Percentiles rank a stretch among this genome's conserved stretches.
Conservation (phyloP, 2,329 filamentous ascomycete genomes). For the Aspergillus pseudonomiae region DNA sequence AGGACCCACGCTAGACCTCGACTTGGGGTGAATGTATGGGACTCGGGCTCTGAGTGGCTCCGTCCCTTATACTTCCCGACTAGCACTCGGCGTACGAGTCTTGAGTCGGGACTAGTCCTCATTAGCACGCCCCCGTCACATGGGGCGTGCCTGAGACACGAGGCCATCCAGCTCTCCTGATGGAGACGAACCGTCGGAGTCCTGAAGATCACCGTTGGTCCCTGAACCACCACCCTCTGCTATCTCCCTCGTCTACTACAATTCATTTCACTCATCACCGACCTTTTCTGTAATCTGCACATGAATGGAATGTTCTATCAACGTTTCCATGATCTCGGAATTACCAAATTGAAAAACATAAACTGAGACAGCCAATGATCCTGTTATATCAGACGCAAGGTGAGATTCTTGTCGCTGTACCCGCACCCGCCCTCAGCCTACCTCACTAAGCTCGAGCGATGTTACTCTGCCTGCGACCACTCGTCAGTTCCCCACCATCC, state of each 20-base stretch:
- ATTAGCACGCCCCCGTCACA: background rate
- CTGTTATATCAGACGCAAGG: background rate
- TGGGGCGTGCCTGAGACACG: background rate
- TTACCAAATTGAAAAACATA: background rate
- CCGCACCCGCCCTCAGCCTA: background rate
- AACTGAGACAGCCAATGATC: background rate
- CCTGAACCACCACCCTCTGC: background rate
- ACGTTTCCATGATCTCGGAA: background rate
- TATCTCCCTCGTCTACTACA: background rate
- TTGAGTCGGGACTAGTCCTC: background rate
- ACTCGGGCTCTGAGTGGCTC: background rate
- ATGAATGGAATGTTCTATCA: background rate
- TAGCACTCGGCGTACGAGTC: too few species aligned
- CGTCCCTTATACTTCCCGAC: background rate
- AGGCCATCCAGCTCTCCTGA: background rate
- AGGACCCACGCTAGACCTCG: background rate
- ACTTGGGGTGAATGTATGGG: background rate
- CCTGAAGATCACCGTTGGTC: conserved; percentile 3
- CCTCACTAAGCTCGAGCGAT: background rate
- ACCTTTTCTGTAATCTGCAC: too few species aligned
- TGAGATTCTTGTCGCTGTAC: background rate
- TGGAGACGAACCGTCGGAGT: conserved; percentile 3
- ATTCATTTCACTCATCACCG: too few species aligned
- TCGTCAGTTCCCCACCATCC: background rate
- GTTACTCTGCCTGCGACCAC: background rate